Evolutionary conservation across 495 filamentous ascomycete genomes (phyloP).

Genomic region (Penicillium turbatum): DNA sequence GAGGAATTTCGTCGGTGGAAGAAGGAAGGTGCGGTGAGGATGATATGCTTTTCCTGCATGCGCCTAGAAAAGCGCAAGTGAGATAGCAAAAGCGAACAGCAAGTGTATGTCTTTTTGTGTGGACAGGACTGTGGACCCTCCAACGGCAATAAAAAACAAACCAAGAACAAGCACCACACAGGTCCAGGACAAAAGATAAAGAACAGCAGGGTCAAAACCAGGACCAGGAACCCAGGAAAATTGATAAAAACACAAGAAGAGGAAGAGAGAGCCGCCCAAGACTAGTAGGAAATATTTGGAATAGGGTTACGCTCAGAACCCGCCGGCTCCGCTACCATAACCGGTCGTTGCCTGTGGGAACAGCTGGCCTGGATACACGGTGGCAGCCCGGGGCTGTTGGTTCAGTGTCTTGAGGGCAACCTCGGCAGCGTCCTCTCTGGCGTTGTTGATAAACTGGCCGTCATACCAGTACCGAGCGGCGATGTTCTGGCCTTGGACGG

Average conservation of each 20-base stretch:
- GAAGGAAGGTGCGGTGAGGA: constrained; percentile 4
- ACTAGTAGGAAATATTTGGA: constrained; percentile 20
- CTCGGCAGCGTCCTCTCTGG: constrained; percentile 86
- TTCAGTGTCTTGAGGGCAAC: constrained; percentile 52
- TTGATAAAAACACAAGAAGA: constrained; percentile 19
- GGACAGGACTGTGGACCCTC: constrained; percentile 3
- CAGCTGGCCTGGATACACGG: constrained; percentile 28
- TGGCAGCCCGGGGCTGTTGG: constrained; percentile 20
- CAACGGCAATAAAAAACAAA: constrained; percentile 2
- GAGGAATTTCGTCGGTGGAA: background rate
- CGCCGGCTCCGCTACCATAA: constrained; percentile 18
- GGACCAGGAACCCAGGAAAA: background rate
- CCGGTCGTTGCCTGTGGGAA: constrained; percentile 14
- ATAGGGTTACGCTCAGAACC: constrained; percentile 11
- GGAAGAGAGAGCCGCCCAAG: constrained; percentile 26
- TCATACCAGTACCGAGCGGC: constrained; percentile 87
- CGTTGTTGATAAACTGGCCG: constrained; percentile 78
- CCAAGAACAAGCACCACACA: constrained; percentile 5
- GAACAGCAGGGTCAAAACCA: background rate
- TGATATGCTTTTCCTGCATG: constrained; percentile 4
- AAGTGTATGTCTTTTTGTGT: background rate
- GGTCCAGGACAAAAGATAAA: background rate
- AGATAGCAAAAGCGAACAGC: constrained; percentile 1
- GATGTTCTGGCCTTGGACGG: constrained; percentile 50
- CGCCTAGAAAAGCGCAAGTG: background rate